Base-by-base conservation (phyloP, 345 rosid species). In the Gossypium raimondii region DNA sequence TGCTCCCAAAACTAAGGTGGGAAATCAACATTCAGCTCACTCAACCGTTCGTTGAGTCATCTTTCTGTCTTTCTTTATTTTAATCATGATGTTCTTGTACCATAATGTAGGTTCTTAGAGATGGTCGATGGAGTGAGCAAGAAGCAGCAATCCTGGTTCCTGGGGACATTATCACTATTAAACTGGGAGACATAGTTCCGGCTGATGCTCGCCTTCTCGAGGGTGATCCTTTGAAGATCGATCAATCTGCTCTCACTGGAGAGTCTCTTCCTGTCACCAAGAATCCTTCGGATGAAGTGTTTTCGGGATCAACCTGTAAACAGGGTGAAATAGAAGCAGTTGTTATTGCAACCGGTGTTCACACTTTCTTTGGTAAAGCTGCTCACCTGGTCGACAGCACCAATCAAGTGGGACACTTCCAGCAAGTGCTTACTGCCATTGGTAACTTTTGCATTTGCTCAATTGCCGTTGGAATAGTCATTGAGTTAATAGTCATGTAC, bases 191-290 rank as follows among this genome's bases (percentile, higher is more conserved):
- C 61, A 92, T 94, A 6, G 70, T 94, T 22, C 98, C 98, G 2
- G 98, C 98, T 45, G 98, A 94, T 81, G 97, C 97, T 9, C 98
- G 98, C 80, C 89, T 94, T 73, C 97, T 94, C 27, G 94, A 90
- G 82, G 98, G 97, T 59, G 98, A 94, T 82, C 93, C 98, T 72
- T 82, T 94, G 51, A 92, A 94, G 84, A 76, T 94, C 78, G 98
- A 92, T 84, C 98, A 94, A 67, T 94, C 97, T 60, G 91, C 97
- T 44, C 98, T 94, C 55, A 94, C 98, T 3, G 98, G 97, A 22
- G 98, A 94, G 84, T 94, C 98, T 4, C 86, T 94, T 56, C 94
- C 97, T 13, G 92, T 92, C 48, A 90, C 92, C 24, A 92, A 88
- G 86, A 72, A 85, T 20, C 90, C 97, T 5, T 86, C 89, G 1